phyloP scores from a whole-genome alignment of 371 early-diverging fungal species.

The Neoconidiobolus thromboides region DNA sequence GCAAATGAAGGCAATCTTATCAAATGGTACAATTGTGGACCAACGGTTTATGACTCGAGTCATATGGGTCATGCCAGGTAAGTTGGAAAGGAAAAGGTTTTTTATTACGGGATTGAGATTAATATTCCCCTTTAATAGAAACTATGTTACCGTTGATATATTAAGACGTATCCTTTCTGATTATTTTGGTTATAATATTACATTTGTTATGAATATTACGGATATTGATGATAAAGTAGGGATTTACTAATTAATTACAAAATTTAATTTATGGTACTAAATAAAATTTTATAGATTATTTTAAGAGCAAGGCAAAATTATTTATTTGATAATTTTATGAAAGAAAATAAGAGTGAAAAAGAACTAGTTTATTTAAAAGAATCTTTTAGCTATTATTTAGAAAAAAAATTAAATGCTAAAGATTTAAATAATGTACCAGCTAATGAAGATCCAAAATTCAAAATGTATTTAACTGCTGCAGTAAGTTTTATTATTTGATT shows the following conservation, averaged over 20 bases:
- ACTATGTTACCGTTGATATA: conserved; percentile 91
- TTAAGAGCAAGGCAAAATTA: conserved; percentile 73
- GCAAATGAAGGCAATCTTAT: conserved; percentile 62
- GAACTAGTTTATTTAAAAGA: conserved; percentile 9
- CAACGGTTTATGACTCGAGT: conserved; percentile 97
- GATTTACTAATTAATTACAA: conserved; percentile 7
- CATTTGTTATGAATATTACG: conserved; percentile 97
- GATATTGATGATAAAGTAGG: conserved; percentile 98
- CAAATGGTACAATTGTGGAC: conserved; percentile 98
- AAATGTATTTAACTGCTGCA: neutral
- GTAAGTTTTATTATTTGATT: neutral
- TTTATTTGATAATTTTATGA: conserved; percentile 44
- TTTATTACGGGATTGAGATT: neutral
- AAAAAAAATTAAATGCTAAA: conserved; percentile 20
- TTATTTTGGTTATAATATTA: conserved; percentile 91
- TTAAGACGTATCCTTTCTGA: conserved; percentile 89
- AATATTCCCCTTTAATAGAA: conserved; percentile 24
- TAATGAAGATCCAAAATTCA: conserved; percentile 1
- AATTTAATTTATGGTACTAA: conserved; percentile 6
- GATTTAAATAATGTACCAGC: neutral
- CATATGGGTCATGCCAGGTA: conserved; percentile 96
- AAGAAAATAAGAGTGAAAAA: conserved; percentile 25
- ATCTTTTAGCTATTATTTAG: conserved; percentile 46
- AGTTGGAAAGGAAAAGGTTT: neutral
- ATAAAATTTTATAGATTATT: conserved; percentile 50